Conservation (phyloP, 768 basidiomycete genomes). For the Pisolithus marmoratus region DNA sequence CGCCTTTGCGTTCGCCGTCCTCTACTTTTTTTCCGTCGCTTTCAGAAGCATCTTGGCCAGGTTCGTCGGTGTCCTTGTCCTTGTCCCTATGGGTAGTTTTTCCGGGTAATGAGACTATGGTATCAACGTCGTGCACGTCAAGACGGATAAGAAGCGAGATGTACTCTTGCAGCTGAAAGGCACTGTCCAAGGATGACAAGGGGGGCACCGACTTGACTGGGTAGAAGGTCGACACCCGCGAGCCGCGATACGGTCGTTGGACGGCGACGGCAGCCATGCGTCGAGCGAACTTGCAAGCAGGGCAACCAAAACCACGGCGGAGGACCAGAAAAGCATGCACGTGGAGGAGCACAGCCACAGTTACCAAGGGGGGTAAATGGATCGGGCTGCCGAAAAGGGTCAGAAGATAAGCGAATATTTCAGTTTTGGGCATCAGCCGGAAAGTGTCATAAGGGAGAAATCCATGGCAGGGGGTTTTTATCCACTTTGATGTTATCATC, state of each 20-base stretch:
- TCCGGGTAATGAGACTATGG: slow-evolving; percentile 73
- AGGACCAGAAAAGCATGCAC: neutral
- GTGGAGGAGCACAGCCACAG: neutral
- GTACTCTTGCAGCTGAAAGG: slow-evolving; percentile 93
- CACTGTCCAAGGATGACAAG: slow-evolving; percentile 75
- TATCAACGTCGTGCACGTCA: slow-evolving; percentile 84
- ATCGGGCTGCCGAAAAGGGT: slow-evolving; percentile 3
- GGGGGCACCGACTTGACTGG: slow-evolving; percentile 67
- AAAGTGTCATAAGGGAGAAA: neutral
- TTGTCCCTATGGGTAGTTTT: slow-evolving; percentile 15
- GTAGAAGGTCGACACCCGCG: slow-evolving; percentile 75
- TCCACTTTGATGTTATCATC: neutral
- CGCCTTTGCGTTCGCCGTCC: slow-evolving; percentile 30
- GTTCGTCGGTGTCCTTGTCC: slow-evolving; percentile 21
- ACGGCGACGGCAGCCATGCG: slow-evolving; percentile 36
- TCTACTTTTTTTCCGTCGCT: slow-evolving; percentile 27
- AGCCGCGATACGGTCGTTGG: slow-evolving; percentile 69
- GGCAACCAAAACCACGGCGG: no score
- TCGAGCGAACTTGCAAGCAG: slow-evolving; percentile 7
- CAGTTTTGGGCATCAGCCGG: neutral
- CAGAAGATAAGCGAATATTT: slow-evolving; percentile 4
- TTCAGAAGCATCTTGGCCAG: slow-evolving; percentile 20
- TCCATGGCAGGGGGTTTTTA: neutral
- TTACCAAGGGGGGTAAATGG: slow-evolving; percentile 4
- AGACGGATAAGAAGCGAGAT: slow-evolving; percentile 80